Percentiles rank a stretch among this genome's conserved stretches.
Evolutionary conservation across 2,329 filamentous ascomycete genomes (phyloP).

Genomic region (Colletotrichum sp.): DNA sequence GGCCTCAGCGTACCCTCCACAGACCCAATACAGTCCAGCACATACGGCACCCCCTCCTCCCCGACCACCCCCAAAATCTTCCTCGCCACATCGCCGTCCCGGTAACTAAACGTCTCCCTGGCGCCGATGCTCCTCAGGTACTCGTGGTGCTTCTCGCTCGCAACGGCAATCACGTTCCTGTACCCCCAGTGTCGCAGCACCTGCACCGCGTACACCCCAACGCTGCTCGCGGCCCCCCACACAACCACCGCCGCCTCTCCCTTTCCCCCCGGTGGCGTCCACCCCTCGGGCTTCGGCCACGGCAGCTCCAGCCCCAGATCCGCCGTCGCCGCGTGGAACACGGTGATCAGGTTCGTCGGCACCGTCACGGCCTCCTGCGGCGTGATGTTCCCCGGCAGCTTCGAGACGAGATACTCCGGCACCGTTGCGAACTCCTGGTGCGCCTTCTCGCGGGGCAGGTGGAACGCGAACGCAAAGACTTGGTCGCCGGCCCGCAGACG

Average conservation of each 20-base stretch:
- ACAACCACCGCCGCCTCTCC: slow-evolving; percentile 47
- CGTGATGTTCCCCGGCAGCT: slow-evolving; percentile 45
- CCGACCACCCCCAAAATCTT: slow-evolving; percentile 34
- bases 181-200: slow-evolving; percentile 60
- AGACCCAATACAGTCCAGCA: slow-evolving; percentile 63
- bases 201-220: slow-evolving; percentile 55
- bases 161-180: slow-evolving; percentile 50
- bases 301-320: slow-evolving; percentile 60
- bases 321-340: slow-evolving; percentile 55
- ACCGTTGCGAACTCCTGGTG: slow-evolving; percentile 62
- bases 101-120: slow-evolving; percentile 52
- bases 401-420: slow-evolving; percentile 53
- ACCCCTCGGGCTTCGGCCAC: slow-evolving; percentile 57
- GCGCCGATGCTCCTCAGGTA: slow-evolving; percentile 49
- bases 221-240: slow-evolving; percentile 59
- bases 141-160: slow-evolving; percentile 50
- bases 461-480: slow-evolving; percentile 62
- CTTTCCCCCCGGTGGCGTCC: slow-evolving; percentile 29
- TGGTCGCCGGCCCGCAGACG: slow-evolving; percentile 53
- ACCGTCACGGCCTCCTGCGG: slow-evolving; percentile 56
- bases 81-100: slow-evolving; percentile 37
- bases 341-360: slow-evolving; percentile 64
- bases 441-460: slow-evolving; percentile 52
- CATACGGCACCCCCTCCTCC: slow-evolving; percentile 41
- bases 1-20: slow-evolving; percentile 50